Conservation (phyloP, 805 yeast genomes). For the Myxozyma melibiosi region DNA sequence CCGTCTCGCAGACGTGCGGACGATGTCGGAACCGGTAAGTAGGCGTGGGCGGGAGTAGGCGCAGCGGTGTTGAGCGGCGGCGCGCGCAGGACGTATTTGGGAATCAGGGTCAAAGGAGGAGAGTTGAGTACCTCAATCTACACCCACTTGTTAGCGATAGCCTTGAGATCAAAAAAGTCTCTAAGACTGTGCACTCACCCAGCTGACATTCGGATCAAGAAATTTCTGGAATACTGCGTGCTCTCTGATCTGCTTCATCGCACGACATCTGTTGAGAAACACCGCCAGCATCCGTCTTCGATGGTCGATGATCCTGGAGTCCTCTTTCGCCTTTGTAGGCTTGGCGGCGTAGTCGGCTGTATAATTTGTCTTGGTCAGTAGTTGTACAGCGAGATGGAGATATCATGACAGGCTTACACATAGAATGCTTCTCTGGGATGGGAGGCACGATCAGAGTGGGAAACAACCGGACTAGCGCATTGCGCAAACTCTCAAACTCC, state of each 20-base stretch:
- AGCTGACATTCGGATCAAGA: conserved; percentile 79
- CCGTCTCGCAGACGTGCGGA: conserved; percentile 42
- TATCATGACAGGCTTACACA: conserved; percentile 44
- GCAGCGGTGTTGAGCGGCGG: conserved; percentile 64
- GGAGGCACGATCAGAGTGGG: conserved; percentile 90
- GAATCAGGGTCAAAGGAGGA: conserved; percentile 58
- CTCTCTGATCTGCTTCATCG: conserved; percentile 56
- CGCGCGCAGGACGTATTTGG: conserved; percentile 56
- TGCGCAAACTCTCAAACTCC: conserved; percentile 81
- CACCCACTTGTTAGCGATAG: background rate
- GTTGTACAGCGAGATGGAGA: background rate
- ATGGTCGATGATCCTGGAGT: conserved; percentile 55
- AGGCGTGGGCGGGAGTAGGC: conserved; percentile 60
- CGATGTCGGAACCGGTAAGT: conserved; percentile 63
- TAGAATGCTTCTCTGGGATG: conserved; percentile 81
- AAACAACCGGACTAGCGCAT: conserved; percentile 65
- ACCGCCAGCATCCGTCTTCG: conserved; percentile 73
- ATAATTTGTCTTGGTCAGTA: background rate
- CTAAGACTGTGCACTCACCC: conserved; percentile 47
- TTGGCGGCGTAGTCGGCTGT: conserved; percentile 49
- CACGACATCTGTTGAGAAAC: conserved; percentile 75
- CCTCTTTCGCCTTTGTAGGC: conserved; percentile 50
- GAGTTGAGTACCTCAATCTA: conserved; percentile 61
- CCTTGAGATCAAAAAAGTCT: background rate
- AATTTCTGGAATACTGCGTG: conserved; percentile 72